Conservation (phyloP, 106 monocot species). For the Dendrobium catenatum region DNA sequence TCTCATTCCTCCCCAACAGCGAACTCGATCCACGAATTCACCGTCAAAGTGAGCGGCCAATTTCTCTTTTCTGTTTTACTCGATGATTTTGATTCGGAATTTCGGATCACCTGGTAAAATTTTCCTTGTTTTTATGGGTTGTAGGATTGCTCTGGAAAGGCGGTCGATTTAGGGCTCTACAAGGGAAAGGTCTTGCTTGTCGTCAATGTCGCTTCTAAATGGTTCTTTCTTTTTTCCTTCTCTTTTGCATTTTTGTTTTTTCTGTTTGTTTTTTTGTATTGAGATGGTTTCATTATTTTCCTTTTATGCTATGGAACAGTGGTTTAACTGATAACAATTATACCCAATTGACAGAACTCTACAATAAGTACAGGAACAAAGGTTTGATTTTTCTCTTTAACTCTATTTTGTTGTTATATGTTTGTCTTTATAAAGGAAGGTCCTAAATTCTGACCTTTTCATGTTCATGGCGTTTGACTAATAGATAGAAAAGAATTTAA, state of each 20-base stretch:
- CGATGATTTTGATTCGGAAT: not conserved
- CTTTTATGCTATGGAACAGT: constrained; percentile 30
- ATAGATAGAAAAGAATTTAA: not conserved
- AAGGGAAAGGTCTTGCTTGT: constrained; percentile 66
- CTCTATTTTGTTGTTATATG: not conserved
- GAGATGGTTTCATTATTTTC: not conserved
- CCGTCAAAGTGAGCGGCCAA: constrained; percentile 43
- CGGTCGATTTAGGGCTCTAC: constrained; percentile 43
- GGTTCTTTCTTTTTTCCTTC: constrained; percentile 20
- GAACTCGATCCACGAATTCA: constrained; percentile 68
- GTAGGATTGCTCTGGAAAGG: constrained; percentile 59
- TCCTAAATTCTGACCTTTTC: not conserved
- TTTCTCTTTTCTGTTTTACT: not conserved
- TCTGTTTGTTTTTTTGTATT: not conserved
- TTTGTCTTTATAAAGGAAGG: not conserved
- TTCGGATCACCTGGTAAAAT: not conserved
- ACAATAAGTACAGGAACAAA: constrained; percentile 66
- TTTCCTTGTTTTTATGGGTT: not conserved
- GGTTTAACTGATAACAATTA: constrained; percentile 86
- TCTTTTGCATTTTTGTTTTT: not conserved
- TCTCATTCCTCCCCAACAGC: constrained; percentile 37
- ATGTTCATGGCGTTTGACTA: not conserved
- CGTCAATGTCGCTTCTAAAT: constrained; percentile 81
- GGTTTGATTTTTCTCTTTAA: constrained; percentile 31
- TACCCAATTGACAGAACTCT: constrained; percentile 75